Percentiles rank a stretch among this genome's conserved stretches.
These are phyloP conservation scores for Bolboschoenus planiculmis DNA, from an alignment of 176 grass and related monocot species.

Conservation along the genomic window DNA sequence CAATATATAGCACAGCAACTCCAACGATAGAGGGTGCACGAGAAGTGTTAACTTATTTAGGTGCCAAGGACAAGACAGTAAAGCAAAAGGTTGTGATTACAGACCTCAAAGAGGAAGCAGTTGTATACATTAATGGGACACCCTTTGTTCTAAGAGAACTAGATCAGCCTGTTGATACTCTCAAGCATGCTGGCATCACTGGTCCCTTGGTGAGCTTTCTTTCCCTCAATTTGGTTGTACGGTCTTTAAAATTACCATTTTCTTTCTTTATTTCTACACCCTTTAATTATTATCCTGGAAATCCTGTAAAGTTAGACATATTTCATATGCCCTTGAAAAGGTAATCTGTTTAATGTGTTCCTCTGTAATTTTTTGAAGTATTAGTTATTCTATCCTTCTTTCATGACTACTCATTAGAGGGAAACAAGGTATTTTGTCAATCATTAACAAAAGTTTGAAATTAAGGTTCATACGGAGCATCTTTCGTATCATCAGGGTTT, in stretches of 20 bases:
- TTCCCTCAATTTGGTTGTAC: constrained; percentile 1
- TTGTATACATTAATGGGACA: constrained; percentile 85
- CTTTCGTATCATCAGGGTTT: neutral
- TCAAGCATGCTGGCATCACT: constrained; percentile 99
- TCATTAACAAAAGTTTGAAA: neutral
- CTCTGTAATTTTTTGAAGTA: neutral
- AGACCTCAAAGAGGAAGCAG: constrained; percentile 92
- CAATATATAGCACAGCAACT: constrained; percentile 96
- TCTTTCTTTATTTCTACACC: neutral
- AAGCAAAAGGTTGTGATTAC: constrained; percentile 62
- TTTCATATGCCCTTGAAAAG: neutral
- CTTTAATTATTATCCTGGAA: neutral
- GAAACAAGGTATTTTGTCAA: neutral
- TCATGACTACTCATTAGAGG: neutral
- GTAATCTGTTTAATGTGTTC: neutral
- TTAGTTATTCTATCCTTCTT: neutral
- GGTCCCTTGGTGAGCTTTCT: constrained; percentile 62
- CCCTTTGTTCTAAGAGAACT: constrained; percentile 99
- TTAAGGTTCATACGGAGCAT: neutral
- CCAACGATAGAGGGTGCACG: constrained; percentile 86
- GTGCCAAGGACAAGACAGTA: constrained; percentile 57
- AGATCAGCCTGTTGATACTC: constrained; percentile 95
- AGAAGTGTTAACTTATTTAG: constrained; percentile 83
- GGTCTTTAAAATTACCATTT: neutral
- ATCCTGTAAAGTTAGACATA: neutral